Percentiles rank a stretch among this genome's conserved stretches.
phyloP scores from a whole-genome alignment of 192 early-diverging fungal species.

The Coemansia sp. region DNA sequence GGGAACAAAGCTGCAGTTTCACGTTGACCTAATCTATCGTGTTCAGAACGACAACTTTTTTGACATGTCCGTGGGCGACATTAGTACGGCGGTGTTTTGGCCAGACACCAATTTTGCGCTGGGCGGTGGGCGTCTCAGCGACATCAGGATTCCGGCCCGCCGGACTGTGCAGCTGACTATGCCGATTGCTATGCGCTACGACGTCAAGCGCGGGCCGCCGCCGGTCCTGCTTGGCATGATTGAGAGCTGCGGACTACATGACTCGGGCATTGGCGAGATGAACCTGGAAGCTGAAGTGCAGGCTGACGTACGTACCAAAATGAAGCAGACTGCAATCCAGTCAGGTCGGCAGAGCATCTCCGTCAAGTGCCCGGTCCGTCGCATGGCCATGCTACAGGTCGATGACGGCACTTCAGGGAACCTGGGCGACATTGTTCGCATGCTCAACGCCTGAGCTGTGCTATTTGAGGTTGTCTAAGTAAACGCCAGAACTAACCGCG shows the following conservation, averaged over 20 bases:
- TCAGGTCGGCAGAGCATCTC: slow-evolving; percentile 43
- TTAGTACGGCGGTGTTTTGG: slow-evolving; percentile 51
- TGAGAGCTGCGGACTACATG: slow-evolving; percentile 51
- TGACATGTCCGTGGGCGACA: slow-evolving; percentile 41
- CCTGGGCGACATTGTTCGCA: slow-evolving; percentile 50
- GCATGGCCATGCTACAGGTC: slow-evolving; percentile 45
- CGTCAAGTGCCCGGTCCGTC: slow-evolving; percentile 46
- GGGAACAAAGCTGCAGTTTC: slow-evolving; percentile 51
- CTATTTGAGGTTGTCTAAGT: background rate
- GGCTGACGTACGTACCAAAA: slow-evolving; percentile 46
- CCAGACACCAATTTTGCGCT: slow-evolving; percentile 54
- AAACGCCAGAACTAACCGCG: no score
- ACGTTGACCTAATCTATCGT: slow-evolving; percentile 42
- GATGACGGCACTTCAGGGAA: slow-evolving; percentile 46
- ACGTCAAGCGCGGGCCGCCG: slow-evolving; percentile 51
- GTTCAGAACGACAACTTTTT: slow-evolving; percentile 54
- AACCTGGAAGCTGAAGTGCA: slow-evolving; percentile 48
- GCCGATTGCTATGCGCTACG: slow-evolving; percentile 45
- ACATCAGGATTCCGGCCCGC: slow-evolving; percentile 35
- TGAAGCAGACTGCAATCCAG: slow-evolving; percentile 41
- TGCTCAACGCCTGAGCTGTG: slow-evolving; percentile 24
- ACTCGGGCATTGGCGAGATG: slow-evolving; percentile 47
- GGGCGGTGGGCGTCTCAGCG: slow-evolving; percentile 46
- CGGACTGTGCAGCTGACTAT: slow-evolving; percentile 39
- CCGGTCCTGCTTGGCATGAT: slow-evolving; percentile 50